These are phyloP conservation scores for Cyberlindnera americana DNA, from an alignment of 805 yeast genomes.

Conservation along the genomic window DNA sequence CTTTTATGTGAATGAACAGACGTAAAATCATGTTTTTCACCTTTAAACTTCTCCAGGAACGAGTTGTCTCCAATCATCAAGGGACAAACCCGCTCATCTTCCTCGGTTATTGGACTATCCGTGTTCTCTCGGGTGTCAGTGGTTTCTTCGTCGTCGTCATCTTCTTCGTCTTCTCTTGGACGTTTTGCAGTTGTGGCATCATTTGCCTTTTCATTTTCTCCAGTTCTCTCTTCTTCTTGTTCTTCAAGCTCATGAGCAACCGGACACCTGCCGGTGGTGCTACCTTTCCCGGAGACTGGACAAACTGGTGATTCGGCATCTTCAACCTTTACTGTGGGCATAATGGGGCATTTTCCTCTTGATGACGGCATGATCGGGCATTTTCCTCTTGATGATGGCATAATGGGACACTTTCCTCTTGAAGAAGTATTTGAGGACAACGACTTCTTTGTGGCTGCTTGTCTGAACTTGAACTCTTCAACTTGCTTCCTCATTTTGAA, in stretches of 20 bases:
- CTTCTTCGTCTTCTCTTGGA: slow-evolving; percentile 5
- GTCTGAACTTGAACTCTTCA: slow-evolving; percentile 24
- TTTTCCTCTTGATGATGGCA: too few species aligned
- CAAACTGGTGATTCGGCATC: slow-evolving; percentile 14
- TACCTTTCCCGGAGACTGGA: slow-evolving; percentile 22
- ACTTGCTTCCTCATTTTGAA: slow-evolving; percentile 39
- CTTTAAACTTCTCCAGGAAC: slow-evolving; percentile 12
- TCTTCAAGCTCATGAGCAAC: slow-evolving; percentile 21
- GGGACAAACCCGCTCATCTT: slow-evolving; percentile 40
- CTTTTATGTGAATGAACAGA: too few species aligned
- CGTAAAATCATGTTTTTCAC: too few species aligned
- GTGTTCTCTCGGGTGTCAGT: slow-evolving; percentile 4
- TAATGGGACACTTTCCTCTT: too few species aligned
- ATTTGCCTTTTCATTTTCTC: background rate
- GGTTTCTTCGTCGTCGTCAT: background rate
- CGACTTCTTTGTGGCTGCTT: background rate
- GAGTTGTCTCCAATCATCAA: slow-evolving; percentile 42
- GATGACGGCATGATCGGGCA: background rate
- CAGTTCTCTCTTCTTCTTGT: background rate
- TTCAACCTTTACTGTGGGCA: background rate
- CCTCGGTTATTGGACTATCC: slow-evolving; percentile 6
- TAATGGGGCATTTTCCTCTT: slow-evolving; percentile 28
- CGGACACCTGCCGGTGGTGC: slow-evolving; percentile 20
- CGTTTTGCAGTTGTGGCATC: background rate
- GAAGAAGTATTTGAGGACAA: too few species aligned